Evolutionary conservation across 148 eudicot genomes (phyloP), one percentile per base, ranked within the genome.

Genomic region (Pouteria glomerata): DNA sequence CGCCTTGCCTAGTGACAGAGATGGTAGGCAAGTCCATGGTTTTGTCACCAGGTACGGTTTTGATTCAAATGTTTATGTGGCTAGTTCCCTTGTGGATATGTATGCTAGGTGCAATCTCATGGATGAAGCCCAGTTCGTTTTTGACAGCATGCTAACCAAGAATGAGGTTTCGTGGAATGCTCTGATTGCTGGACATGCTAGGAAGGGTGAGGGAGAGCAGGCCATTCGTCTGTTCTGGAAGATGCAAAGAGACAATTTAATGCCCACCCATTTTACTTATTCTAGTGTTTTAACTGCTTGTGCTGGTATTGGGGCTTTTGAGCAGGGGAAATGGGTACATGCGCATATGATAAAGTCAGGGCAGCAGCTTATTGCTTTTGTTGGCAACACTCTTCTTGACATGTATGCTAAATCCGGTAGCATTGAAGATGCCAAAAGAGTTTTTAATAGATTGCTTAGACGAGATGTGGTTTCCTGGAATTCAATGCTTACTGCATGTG

Each of bases 381-480:
- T 63, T 1, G 76, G 76, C 21, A 73, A 73, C 68, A 73, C 61
- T 21, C 53, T 73, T 55, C 76, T 73, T 21, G 76, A 73, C 58
- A 73, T 73, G 76, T 73, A 73, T n/a, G 69, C 76, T 0, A 73
- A 73, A 52, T 73, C 76, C 1, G 76, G 76, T 14, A 73, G 70
- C 76, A 73, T 73, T 30, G 55, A 64, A 18, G 76, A 73, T 35
- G 76, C 76, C 1, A 73, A 15, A 34, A 64, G 53, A 21, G 60
- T 73, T 34, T 73, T 73, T 13, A 34, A 48, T 39, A 52, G 76
- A 29, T 55, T 73, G 53, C 18, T 64, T 64, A 63, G 26, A 30
- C 51, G 70, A 19, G 76, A 73, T 8, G 41, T 73, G 34, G 76
- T 73, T 39, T 73, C 76, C 10, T 73, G 76, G 76, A 73, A 73